Evolutionary conservation across 768 basidiomycete genomes (phyloP).

Genomic region (Trametes cingulata): DNA sequence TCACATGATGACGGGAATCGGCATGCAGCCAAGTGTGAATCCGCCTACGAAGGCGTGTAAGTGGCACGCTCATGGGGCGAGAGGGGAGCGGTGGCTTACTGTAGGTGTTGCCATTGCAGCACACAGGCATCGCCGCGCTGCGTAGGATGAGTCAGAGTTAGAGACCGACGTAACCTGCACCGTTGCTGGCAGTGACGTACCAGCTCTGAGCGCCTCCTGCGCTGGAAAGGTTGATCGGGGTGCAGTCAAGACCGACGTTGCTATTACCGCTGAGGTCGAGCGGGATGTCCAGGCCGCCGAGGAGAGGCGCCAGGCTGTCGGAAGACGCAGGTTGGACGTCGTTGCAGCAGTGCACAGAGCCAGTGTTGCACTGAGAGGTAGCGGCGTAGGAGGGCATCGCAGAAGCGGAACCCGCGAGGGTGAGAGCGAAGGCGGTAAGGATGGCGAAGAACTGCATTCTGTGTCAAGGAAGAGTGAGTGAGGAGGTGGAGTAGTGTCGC

Average conservation of each 20-base stretch:
- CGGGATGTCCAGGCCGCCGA: not conserved
- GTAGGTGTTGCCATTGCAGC: slow-evolving; percentile 18
- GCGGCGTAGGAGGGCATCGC: slow-evolving; percentile 7
- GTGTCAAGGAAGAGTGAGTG: not conserved
- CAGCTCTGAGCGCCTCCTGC: slow-evolving; percentile 11
- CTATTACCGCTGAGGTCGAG: not conserved
- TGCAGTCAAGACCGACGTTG: slow-evolving; percentile 10
- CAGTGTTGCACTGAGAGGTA: slow-evolving; percentile 19
- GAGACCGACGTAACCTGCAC: no score
- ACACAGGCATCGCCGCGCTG: slow-evolving; percentile 14
- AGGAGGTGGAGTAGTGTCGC: not conserved
- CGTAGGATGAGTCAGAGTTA: no score
- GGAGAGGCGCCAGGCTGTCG: not conserved
- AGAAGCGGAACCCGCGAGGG: slow-evolving; percentile 5
- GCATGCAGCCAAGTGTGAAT: slow-evolving; percentile 14
- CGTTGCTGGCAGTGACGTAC: not conserved
- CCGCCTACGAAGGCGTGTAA: not conserved
- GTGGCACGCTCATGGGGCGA: not conserved
- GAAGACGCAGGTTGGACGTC: slow-evolving; percentile 15
- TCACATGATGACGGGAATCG: not conserved
- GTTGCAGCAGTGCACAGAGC: slow-evolving; percentile 27
- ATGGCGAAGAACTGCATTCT: slow-evolving; percentile 15
- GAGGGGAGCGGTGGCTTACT: not conserved
- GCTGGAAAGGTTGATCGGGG: slow-evolving; percentile 2
- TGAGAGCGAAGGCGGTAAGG: slow-evolving; percentile 11